Base-by-base conservation (phyloP, 2,329 filamentous ascomycete species). In the Endoconidiophora polonica region DNA sequence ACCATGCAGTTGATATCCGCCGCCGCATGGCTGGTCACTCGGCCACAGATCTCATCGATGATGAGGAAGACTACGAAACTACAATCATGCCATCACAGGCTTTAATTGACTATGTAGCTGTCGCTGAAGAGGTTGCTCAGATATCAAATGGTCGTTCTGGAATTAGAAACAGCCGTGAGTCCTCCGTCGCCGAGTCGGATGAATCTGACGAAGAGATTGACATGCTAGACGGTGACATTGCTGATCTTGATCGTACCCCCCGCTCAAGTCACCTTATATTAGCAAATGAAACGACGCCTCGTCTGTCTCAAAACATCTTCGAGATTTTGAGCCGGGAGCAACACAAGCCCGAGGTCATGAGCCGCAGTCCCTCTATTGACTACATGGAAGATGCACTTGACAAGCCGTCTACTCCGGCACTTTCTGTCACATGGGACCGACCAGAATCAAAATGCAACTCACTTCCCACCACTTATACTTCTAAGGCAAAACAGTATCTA, bases 381-480 rank as follows among this genome's bases (percentile, higher is more conserved):
- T 52, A 49, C 22, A 52, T 52, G 42, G 50, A 52, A 24, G 46
- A 49, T 38, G 44, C 50, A 6, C 42, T 52, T n/a, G 50, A 45
- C n/a, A 52, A 52, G 26, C 50, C 50, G 12, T 52, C 50, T 26
- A 52, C 50, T 10, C 50, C 50, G 7, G 29, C 44, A 6, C 42
- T 52, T 22, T 52, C 50, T 7, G 41, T 49, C 18, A 52, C 43
- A 16, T 46, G 44, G 48, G 48, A 50, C 14, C 26, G 47, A 16
- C 40, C 42, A 3, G 39, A 36, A n/a, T n/a, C n/a, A 29, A 41
- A 46, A 9, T 14, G 16, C n/a, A 38, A 29, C 20, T 29, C 22
- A 10, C 38, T 18, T 12, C 44, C 36, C 7, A 33, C 29, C 29
- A 3, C 29, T 7, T 33, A 9, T 12, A 33, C 29, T 33, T 33